A percentile compares a stretch with the other conserved stretches of the same genome.
Conservation (phyloP, 257 asterid species). For the Nicotiana knightiana region DNA sequence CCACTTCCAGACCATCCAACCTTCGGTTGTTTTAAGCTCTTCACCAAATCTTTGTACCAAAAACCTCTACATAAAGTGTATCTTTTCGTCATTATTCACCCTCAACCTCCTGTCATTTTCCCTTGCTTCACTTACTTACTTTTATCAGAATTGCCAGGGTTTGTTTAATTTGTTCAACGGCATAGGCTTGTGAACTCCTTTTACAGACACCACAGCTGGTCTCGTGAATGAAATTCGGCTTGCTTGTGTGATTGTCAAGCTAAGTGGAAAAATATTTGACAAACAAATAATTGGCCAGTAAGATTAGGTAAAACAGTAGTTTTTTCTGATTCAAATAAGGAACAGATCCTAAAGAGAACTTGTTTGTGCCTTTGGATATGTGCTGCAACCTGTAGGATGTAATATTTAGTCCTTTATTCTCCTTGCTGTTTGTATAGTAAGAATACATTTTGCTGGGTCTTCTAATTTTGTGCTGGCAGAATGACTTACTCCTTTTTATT, state of each 20-base stretch:
- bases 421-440: background rate
- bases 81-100: background rate
- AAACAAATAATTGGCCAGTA: background rate
- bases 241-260: background rate
- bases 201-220: background rate
- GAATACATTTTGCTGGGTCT: slow-evolving; percentile 7
- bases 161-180: background rate
- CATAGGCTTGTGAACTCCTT: background rate
- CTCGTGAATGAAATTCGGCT: background rate
- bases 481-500: background rate
- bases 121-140: background rate
- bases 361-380: background rate
- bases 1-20: background rate
- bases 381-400: background rate
- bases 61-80: background rate
- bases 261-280: background rate
- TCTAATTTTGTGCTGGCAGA: background rate
- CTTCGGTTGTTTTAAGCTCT: background rate
- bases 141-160: background rate
- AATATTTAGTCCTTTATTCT: background rate
- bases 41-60: background rate
- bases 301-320: background rate
- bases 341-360: background rate
- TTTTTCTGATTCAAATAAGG: background rate
- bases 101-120: background rate